Base-by-base conservation (phyloP, 2,329 filamentous ascomycete genomes). In the Neurospora sp. region DNA sequence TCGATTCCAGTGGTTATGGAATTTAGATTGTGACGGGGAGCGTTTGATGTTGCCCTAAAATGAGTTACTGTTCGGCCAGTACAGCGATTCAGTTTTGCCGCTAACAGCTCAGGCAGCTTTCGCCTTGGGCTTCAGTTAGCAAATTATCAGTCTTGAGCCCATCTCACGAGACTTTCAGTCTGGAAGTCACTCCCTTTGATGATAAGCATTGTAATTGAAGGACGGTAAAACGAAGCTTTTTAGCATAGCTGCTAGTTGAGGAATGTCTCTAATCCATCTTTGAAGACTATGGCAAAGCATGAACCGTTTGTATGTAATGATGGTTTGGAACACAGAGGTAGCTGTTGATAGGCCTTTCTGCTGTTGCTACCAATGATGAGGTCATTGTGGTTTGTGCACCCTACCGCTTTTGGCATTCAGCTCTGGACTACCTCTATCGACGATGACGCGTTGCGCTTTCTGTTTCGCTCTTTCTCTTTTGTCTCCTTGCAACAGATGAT, bases 171-270 rank as follows among this genome's bases (percentile, higher is more conserved):
- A 62, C 52, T 17, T 33, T 28, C 23, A 3, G 23, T 33, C 13
- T 15, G 19, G 1, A 2, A 8, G 46, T 17, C 46, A 58, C 46
- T 58, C 19, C 6, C 46, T 58, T 13, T 58, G 19, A 58, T 58
- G 1, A 15, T 15, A 2, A 3, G 11, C 46, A 58, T 9, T 28
- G 23, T 9, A 1, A 1, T 15, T 4, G 23, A 58, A 15, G 0
- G 11, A 1, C 2, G 13, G 1, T 58, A 8, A 1, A 7, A 7
- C 9, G 13, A 17, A 17, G 46, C 6, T 58, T 13, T 13, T 52
- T 0, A 1, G 19, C 4, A 15, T 17, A 58, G 6, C 23, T 33
- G 0, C 2, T 28, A 1, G 0, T 58, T 33, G 11, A 15, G 5
- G 4, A 17, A 3, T 58, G 3, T 17, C 7, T 17, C 23, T 11